phyloP scores from a whole-genome alignment of 257 asterid species.

The Ilex asprella region DNA sequence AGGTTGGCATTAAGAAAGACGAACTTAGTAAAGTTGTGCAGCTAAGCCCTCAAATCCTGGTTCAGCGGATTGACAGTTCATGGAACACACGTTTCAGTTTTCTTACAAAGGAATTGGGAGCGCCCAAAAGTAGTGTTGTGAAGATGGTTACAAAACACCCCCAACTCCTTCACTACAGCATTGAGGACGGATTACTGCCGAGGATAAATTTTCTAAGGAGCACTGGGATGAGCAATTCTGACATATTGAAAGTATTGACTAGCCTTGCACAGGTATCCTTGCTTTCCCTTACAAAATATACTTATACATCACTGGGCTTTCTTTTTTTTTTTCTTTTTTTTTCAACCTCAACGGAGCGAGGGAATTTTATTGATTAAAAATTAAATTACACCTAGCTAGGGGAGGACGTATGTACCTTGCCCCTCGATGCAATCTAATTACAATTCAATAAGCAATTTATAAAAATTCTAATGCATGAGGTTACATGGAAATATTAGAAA shows the following conservation, averaged over 20 bases:
- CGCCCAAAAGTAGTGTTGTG: conserved; percentile 80
- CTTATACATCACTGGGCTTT: conserved; percentile 3
- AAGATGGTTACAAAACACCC: conserved; percentile 97
- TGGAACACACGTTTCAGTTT: conserved; percentile 75
- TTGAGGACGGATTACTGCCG: conserved; percentile 79
- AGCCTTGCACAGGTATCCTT: conserved; percentile 80
- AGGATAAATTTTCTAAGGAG: conserved; percentile 79
- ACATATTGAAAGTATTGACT: conserved; percentile 71
- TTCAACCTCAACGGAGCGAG: too few relatives aligned
- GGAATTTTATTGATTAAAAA: too few relatives aligned
- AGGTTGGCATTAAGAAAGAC: conserved; percentile 67
- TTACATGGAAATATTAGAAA: too few relatives aligned
- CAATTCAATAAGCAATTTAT: too few relatives aligned
- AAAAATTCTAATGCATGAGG: too few relatives aligned
- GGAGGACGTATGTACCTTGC: too few relatives aligned
- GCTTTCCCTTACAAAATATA: conserved; percentile 6
- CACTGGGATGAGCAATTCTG: conserved; percentile 70
- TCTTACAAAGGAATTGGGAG: conserved; percentile 71
- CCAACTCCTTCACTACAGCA: conserved; percentile 87
- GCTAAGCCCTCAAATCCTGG: conserved; percentile 94
- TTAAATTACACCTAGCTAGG: too few relatives aligned
- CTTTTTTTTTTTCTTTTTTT: too few relatives aligned
- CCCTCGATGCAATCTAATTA: too few relatives aligned
- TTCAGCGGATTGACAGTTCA: conserved; percentile 79
- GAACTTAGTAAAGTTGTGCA: conserved; percentile 86